These are phyloP conservation scores for Ogataea paradorogensis DNA, from an alignment of 805 yeast species.

Conservation along the genomic window DNA sequence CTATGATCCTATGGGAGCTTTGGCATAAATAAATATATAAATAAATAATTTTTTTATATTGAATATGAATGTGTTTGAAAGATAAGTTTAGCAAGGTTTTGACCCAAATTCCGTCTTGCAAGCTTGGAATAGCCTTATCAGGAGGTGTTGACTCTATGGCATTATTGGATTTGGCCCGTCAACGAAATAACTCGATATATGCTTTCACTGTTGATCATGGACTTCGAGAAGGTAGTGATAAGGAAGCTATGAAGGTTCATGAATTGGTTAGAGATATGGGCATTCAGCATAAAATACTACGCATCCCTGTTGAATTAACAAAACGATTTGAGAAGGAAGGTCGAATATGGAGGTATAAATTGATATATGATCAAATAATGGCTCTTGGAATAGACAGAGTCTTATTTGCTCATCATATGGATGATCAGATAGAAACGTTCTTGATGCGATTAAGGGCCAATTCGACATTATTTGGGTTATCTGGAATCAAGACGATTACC, in stretches of 20 bases:
- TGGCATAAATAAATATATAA: slow-evolving; percentile 39
- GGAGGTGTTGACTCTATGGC: slow-evolving; percentile 87
- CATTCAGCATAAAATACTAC: slow-evolving; percentile 27
- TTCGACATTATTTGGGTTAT: slow-evolving; percentile 54
- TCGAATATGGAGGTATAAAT: slow-evolving; percentile 48
- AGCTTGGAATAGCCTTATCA: slow-evolving; percentile 51
- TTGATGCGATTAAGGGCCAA: slow-evolving; percentile 48
- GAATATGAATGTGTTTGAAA: slow-evolving; percentile 5
- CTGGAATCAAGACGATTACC: slow-evolving; percentile 42
- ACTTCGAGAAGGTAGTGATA: slow-evolving; percentile 44
- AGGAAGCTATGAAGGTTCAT: slow-evolving; percentile 46
- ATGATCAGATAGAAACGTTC: slow-evolving; percentile 74
- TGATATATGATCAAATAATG: slow-evolving; percentile 41
- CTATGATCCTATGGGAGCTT: slow-evolving; percentile 80
- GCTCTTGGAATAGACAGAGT: slow-evolving; percentile 35
- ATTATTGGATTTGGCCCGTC: slow-evolving; percentile 47
- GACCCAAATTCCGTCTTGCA: background rate
- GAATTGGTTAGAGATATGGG: slow-evolving; percentile 19
- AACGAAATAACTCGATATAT: slow-evolving; percentile 23
- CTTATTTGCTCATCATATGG: slow-evolving; percentile 62
- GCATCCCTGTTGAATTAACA: slow-evolving; percentile 17
- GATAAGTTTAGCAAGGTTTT: background rate
- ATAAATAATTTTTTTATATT: slow-evolving; percentile 3
- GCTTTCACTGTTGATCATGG: slow-evolving; percentile 71
- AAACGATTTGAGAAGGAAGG: slow-evolving; percentile 52